These are phyloP conservation scores for Voacanga thouarsii DNA, from an alignment of 257 asterid species.

Conservation along the genomic window DNA sequence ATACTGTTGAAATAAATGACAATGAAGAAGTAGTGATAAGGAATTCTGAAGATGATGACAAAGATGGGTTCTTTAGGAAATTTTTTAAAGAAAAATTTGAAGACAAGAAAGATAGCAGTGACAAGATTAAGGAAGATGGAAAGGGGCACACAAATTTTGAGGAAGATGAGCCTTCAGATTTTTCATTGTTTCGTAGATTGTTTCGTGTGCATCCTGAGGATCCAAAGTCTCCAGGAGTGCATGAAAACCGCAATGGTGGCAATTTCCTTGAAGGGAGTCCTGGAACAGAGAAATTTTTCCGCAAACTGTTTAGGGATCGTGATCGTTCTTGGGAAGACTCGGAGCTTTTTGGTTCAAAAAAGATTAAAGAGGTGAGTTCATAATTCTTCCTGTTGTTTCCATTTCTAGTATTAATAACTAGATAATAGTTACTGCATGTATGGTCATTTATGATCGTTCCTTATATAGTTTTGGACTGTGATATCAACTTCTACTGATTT, in stretches of 20 bases:
- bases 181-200: constrained; percentile 61
- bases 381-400: neutral
- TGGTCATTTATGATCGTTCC: neutral
- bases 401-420: neutral
- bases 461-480: neutral
- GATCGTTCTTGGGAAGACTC: constrained; percentile 91
- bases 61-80: constrained; percentile 80
- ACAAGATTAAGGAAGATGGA: constrained; percentile 46
- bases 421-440: neutral
- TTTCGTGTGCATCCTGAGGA: constrained; percentile 91
- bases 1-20: constrained; percentile 51
- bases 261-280: constrained; percentile 79
- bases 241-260: constrained; percentile 37
- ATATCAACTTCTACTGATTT: neutral
- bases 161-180: constrained; percentile 71
- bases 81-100: constrained; percentile 72
- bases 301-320: constrained; percentile 86
- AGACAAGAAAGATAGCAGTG: constrained; percentile 57
- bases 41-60: constrained; percentile 64
- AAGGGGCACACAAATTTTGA: constrained; percentile 56
- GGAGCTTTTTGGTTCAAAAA: constrained; percentile 77
- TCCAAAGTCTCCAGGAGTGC: constrained; percentile 44
- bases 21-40: constrained; percentile 49
- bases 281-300: constrained; percentile 83
- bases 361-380: constrained; percentile 65